phyloP scores from a whole-genome alignment of 2,329 filamentous ascomycete species.

The Leptographium galeiforme region DNA sequence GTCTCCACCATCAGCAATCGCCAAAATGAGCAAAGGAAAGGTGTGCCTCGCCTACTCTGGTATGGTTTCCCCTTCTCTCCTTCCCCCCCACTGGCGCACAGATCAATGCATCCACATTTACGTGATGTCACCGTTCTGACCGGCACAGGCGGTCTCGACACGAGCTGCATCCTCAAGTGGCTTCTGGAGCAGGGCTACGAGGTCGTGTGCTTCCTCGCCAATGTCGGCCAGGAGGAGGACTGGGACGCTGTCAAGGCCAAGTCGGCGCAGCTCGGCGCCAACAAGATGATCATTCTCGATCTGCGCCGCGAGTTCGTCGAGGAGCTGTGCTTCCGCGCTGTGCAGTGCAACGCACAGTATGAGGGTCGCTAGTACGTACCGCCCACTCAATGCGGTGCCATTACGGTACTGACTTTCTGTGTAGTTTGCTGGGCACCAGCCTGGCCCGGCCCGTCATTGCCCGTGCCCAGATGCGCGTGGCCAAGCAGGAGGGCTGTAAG shows the following conservation, averaged over 20 bases:
- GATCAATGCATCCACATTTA: not conserved
- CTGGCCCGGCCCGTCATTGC: constrained; percentile 60
- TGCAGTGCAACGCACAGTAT: constrained; percentile 61
- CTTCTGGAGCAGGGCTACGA: constrained; percentile 38
- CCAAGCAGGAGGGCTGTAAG: constrained; percentile 45
- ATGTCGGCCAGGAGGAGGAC: constrained; percentile 67
- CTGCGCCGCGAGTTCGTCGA: constrained; percentile 66
- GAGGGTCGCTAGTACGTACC: constrained; percentile 35
- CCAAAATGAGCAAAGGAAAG: constrained; percentile 19
- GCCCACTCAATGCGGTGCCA: constrained; percentile 30
- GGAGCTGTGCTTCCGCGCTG: constrained; percentile 65
- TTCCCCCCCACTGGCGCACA: not conserved
- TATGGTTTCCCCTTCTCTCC: constrained; percentile 2
- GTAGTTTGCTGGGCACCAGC: constrained; percentile 35
- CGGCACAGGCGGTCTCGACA: constrained; percentile 13
- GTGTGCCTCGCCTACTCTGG: constrained; percentile 18
- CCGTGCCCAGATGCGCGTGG: constrained; percentile 50
- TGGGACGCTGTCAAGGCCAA: constrained; percentile 61
- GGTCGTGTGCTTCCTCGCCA: constrained; percentile 51
- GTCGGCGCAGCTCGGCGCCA: constrained; percentile 44
- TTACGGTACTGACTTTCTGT: not conserved
- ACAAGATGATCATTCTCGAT: constrained; percentile 50
- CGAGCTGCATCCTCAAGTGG: constrained; percentile 14
- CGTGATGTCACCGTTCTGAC: not conserved
- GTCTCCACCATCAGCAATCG: not conserved